These are phyloP conservation scores for Hanseniaspora nectarophila DNA, from an alignment of 805 yeast genomes.

Conservation along the genomic window DNA sequence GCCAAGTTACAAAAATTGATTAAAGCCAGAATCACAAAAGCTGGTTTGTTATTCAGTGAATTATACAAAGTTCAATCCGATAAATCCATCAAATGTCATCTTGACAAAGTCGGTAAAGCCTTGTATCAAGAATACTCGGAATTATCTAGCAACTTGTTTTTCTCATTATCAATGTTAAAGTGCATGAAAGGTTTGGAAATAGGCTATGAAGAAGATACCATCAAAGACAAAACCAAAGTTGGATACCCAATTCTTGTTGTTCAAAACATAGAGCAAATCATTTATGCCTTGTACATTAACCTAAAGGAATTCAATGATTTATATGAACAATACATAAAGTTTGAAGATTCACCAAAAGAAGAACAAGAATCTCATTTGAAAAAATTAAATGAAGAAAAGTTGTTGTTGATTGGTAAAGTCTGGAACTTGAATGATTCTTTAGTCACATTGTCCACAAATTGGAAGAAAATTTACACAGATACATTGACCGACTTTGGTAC, in stretches of 20 bases:
- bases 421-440: slow-evolving; percentile 53
- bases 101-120: slow-evolving; percentile 2
- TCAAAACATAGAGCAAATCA: slow-evolving; percentile 30
- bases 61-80: neutral
- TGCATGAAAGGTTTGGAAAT: slow-evolving; percentile 22
- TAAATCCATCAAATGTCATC: neutral
- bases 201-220: slow-evolving; percentile 24
- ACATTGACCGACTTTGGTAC: neutral
- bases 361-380: neutral
- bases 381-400: slow-evolving; percentile 28
- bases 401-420: slow-evolving; percentile 51
- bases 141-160: slow-evolving; percentile 18
- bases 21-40: slow-evolving; percentile 66
- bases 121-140: slow-evolving; percentile 24
- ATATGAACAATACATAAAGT: slow-evolving; percentile 8
- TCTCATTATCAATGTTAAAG: slow-evolving; percentile 16
- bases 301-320: neutral
- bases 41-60: slow-evolving; percentile 28
- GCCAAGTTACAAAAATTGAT: slow-evolving; percentile 46
- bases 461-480: slow-evolving; percentile 2
- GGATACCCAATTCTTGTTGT: slow-evolving; percentile 50
- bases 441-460: neutral
- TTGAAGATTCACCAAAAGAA: neutral
- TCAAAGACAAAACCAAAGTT: slow-evolving; percentile 21
- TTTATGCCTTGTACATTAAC: neutral